Conservation (phyloP, 257 asterid genomes). For the Lantana camara region DNA sequence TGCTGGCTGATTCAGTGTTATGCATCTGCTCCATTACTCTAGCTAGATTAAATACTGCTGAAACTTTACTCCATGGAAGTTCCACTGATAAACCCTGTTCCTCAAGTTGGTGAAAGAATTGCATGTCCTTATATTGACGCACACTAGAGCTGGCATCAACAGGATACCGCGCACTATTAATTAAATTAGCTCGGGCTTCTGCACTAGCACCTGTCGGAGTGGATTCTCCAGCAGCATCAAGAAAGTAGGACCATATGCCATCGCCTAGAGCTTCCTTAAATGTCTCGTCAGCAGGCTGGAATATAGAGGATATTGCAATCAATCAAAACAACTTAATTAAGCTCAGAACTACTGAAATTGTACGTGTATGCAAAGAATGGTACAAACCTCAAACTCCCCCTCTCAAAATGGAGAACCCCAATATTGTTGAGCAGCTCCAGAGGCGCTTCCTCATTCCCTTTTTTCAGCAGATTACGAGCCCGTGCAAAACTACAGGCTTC, state of each 20-base stretch:
- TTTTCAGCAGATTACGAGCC: conserved; percentile 86
- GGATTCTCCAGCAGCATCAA: conserved; percentile 50
- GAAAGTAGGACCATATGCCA: conserved; percentile 83
- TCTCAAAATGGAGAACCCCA: conserved; percentile 89
- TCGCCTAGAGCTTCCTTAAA: conserved; percentile 95
- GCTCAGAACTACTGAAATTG: conserved; percentile 24
- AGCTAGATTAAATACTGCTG: conserved; percentile 83
- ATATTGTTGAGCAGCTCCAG: conserved; percentile 87
- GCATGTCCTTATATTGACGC: conserved; percentile 65
- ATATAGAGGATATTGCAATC: conserved; percentile 29
- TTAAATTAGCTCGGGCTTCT: conserved; percentile 39
- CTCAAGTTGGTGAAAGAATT: conserved; percentile 73
- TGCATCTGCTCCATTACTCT: conserved; percentile 85
- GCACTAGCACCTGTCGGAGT: conserved; percentile 31
- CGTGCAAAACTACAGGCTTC: conserved; percentile 41
- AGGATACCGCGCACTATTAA: conserved; percentile 56
- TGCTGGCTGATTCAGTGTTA: conserved; percentile 77
- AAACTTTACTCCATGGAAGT: conserved; percentile 89
- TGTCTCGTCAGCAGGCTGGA: conserved; percentile 77
- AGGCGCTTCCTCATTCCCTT: conserved; percentile 78
- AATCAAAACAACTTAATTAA: conserved; percentile 13
- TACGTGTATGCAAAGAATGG: conserved; percentile 28
- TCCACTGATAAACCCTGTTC: conserved; percentile 71
- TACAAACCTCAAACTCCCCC: conserved; percentile 92
- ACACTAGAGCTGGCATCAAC: conserved; percentile 62